Evolutionary conservation across 2,329 filamentous ascomycete genomes (phyloP).

Genomic region (Tolypocladium pustulatum): DNA sequence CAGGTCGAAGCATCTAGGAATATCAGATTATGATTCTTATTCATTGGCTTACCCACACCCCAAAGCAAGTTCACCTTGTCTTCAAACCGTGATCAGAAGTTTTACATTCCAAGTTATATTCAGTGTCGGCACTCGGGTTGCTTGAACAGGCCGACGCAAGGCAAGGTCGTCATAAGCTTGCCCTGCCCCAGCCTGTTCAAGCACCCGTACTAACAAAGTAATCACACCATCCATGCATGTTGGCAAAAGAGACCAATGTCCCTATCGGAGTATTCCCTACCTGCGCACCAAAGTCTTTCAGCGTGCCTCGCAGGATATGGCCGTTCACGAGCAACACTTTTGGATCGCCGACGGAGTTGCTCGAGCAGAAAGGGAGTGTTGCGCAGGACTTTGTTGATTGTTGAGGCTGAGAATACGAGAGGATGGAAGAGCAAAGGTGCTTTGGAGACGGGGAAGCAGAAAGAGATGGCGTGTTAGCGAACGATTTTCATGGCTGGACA

Average conservation of each 20-base stretch:
- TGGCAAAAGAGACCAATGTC: slow-evolving; percentile 33
- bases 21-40: too few relatives aligned
- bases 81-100: too few relatives aligned
- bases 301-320: slow-evolving; percentile 18
- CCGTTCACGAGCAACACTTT: slow-evolving; percentile 28
- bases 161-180: neutral
- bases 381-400: slow-evolving; percentile 17
- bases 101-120: too few relatives aligned
- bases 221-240: slow-evolving; percentile 30
- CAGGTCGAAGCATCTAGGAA: too few relatives aligned
- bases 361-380: slow-evolving; percentile 33
- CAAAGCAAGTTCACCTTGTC: too few relatives aligned
- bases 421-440: neutral
- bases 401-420: neutral
- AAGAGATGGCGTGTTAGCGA: too few relatives aligned
- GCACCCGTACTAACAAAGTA: slow-evolving; percentile 16
- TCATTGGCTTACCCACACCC: too few relatives aligned
- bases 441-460: neutral
- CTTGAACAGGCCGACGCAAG: too few relatives aligned
- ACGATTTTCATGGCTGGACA: neutral
- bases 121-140: too few relatives aligned
- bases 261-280: slow-evolving; percentile 31
- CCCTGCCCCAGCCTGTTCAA: neutral
- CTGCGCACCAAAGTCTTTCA: slow-evolving; percentile 24
- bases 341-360: slow-evolving; percentile 33